phyloP scores from a whole-genome alignment of 2,329 filamentous ascomycete species.

The Thyridium curvatum region DNA sequence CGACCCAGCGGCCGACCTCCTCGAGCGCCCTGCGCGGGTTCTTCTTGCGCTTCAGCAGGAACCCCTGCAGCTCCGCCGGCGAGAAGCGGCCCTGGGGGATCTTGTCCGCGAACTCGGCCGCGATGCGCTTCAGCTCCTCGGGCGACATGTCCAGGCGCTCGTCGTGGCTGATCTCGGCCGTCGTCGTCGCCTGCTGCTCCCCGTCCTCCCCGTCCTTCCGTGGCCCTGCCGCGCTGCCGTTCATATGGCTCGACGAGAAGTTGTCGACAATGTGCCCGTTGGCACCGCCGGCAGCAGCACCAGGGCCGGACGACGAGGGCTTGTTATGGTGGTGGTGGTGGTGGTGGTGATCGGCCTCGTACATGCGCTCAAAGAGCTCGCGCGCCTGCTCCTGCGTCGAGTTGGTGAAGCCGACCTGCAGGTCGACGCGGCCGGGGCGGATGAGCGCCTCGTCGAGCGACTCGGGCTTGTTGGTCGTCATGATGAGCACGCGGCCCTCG shows the following conservation, averaged over 20 bases:
- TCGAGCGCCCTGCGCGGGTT: slow-evolving; percentile 46
- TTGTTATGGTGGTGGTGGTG: too few species aligned
- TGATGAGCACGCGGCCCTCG: slow-evolving; percentile 73
- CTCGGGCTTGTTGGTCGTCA: slow-evolving; percentile 76
- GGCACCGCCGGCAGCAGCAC: neutral
- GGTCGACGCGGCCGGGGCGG: slow-evolving; percentile 25
- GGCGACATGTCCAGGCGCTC: slow-evolving; percentile 22
- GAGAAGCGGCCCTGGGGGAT: slow-evolving; percentile 48
- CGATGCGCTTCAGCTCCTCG: slow-evolving; percentile 36
- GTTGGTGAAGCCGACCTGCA: slow-evolving; percentile 41
- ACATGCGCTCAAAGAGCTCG: slow-evolving; percentile 58
- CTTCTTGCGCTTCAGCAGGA: slow-evolving; percentile 56
- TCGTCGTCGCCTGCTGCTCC: slow-evolving; percentile 1
- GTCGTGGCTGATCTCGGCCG: slow-evolving; percentile 8
- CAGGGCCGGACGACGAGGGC: too few species aligned
- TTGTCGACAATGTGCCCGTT: neutral
- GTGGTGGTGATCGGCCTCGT: slow-evolving; percentile 35
- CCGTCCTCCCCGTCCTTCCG: slow-evolving; percentile 8
- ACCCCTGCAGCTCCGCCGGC: slow-evolving; percentile 60
- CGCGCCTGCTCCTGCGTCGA: slow-evolving; percentile 46
- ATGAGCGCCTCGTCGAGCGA: slow-evolving; percentile 64
- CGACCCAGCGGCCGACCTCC: slow-evolving; percentile 48
- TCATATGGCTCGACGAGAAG: slow-evolving; percentile 4
- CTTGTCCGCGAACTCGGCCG: slow-evolving; percentile 40
- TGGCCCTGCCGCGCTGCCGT: slow-evolving; percentile 4